phyloP scores from a whole-genome alignment of 2,329 filamentous ascomycete species.

The Epichloe uncinata region DNA sequence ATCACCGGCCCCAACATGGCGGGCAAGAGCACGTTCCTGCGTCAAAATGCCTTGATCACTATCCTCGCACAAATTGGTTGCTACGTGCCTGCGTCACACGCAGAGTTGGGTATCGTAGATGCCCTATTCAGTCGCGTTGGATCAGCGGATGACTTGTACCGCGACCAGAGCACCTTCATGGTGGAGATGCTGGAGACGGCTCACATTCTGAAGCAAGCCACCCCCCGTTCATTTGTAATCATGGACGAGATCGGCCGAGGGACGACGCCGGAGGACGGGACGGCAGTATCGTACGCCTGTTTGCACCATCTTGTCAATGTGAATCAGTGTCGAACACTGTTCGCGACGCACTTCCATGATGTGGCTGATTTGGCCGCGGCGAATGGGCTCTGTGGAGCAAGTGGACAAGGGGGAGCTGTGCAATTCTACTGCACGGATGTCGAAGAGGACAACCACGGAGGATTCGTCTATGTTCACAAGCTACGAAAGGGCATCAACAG shows the following conservation, averaged over 20 bases:
- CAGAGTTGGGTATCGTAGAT: slow-evolving; percentile 83
- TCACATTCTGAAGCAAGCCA: slow-evolving; percentile 75
- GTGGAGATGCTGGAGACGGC: slow-evolving; percentile 98
- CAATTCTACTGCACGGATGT: slow-evolving; percentile 85
- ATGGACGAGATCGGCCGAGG: slow-evolving; percentile 97
- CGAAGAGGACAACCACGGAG: slow-evolving; percentile 52
- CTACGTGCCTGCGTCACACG: slow-evolving; percentile 81
- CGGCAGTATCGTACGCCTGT: slow-evolving; percentile 79
- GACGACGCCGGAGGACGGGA: slow-evolving; percentile 84
- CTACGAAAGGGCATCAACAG: slow-evolving; percentile 72
- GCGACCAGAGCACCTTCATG: slow-evolving; percentile 97
- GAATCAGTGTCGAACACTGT: slow-evolving; percentile 69
- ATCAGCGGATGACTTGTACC: slow-evolving; percentile 88
- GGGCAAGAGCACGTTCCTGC: slow-evolving; percentile 89
- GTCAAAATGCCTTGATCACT: slow-evolving; percentile 89
- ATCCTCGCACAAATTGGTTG: slow-evolving; percentile 87
- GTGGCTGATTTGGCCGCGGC: slow-evolving; percentile 62
- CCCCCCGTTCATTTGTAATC: slow-evolving; percentile 75
- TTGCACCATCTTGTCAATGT: slow-evolving; percentile 69
- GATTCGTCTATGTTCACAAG: slow-evolving; percentile 79
- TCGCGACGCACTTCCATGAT: slow-evolving; percentile 89
- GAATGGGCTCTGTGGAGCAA: slow-evolving; percentile 27
- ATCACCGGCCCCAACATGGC: slow-evolving; percentile 94
- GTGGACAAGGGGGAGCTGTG: slow-evolving; percentile 30
- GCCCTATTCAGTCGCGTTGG: slow-evolving; percentile 89